Percentiles rank a stretch among this genome's conserved stretches.
Evolutionary conservation across 2,329 filamentous ascomycete genomes (phyloP).

Genomic region (Ambrosiella xylebori): DNA sequence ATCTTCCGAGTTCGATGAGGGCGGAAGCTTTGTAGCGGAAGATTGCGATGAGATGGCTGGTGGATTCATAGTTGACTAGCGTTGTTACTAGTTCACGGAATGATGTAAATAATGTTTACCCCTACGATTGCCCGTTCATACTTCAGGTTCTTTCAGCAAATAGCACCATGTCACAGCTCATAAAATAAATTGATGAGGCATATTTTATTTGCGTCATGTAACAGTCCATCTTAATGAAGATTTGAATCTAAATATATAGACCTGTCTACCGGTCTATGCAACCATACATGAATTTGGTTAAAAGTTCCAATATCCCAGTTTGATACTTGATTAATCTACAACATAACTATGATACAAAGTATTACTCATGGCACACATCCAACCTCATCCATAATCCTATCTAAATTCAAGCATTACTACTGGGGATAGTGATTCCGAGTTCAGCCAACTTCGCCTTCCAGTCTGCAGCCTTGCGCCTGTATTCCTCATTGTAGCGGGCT

Average conservation of each 20-base stretch:
- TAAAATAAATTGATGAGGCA: no score
- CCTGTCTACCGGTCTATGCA: no score
- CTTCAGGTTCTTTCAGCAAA: neutral
- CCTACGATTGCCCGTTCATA: neutral
- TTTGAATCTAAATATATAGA: no score
- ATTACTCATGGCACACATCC: no score
- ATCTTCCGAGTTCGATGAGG: neutral
- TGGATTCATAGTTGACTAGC: neutral
- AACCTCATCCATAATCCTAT: no score
- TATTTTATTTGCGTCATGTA: no score
- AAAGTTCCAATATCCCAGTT: no score
- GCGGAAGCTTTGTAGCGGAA: neutral
- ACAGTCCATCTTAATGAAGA: no score
- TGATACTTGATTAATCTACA: no score
- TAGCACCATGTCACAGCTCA: neutral
- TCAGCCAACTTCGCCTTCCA: neutral
- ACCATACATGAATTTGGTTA: no score
- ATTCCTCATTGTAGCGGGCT: constrained; percentile 13
- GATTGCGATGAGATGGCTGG: neutral
- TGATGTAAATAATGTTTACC: neutral
- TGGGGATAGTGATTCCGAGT: neutral
- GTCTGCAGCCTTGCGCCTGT: neutral
- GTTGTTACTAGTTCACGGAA: neutral
- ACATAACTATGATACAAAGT: no score
- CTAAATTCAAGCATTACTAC: no score